Evolutionary conservation across 2,329 filamentous ascomycete genomes (phyloP).

Genomic region (Cordyceps cicadae): DNA sequence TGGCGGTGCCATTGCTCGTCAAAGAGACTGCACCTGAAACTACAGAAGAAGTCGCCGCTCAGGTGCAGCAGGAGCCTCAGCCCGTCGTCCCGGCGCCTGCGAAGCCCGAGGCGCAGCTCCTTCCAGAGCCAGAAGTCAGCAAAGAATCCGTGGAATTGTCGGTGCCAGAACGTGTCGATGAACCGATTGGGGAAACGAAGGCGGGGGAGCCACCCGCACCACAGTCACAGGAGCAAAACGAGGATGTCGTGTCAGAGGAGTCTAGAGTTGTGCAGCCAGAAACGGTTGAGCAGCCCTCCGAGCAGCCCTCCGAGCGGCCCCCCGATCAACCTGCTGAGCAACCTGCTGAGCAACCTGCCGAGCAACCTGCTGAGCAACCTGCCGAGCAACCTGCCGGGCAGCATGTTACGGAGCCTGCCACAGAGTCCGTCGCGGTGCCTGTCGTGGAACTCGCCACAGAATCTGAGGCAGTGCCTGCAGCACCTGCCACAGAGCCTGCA

Average conservation of each 20-base stretch:
- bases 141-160: not conserved
- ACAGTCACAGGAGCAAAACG: slow-evolving; percentile 2
- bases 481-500: not conserved
- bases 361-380: not conserved
- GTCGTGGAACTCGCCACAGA: too few species aligned
- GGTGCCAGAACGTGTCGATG: not conserved
- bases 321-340: not conserved
- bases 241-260: slow-evolving; percentile 4
- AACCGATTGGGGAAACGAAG: slow-evolving; percentile 1
- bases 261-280: not conserved
- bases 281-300: not conserved
- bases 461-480: too few species aligned
- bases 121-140: not conserved
- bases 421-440: not conserved
- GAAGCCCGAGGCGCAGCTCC: not conserved
- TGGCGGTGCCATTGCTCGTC: not conserved
- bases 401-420: not conserved
- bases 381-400: not conserved
- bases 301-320: not conserved
- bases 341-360: not conserved
- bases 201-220: not conserved
- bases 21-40: not conserved
- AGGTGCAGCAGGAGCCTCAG: not conserved
- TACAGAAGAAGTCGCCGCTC: not conserved
- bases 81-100: not conserved